A percentile compares a stretch with the other conserved stretches of the same genome.
Conservation (phyloP, 176 grass and related monocot species). For the Alloteropsis semialata region DNA sequence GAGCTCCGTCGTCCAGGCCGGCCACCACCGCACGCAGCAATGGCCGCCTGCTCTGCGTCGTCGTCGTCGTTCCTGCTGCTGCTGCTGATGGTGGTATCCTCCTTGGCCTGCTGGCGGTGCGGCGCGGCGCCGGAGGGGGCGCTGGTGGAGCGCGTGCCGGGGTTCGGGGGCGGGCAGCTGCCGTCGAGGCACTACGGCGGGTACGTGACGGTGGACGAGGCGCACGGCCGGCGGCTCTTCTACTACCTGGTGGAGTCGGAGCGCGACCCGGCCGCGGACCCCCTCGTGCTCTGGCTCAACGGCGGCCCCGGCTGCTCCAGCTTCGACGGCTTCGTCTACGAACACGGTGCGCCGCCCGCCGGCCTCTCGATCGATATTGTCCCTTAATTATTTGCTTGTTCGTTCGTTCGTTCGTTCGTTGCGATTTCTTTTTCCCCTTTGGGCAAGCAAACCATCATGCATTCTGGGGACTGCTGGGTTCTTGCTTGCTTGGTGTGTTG, state of each 20-base stretch:
- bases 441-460: no score
- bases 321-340: slow-evolving; percentile 72
- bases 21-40: background rate
- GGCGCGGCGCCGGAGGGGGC: slow-evolving; percentile 22
- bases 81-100: background rate
- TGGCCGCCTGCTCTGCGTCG: background rate
- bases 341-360: slow-evolving; percentile 33
- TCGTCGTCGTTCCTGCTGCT: no score
- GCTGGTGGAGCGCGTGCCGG: slow-evolving; percentile 30
- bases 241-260: slow-evolving; percentile 65
- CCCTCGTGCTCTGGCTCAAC: slow-evolving; percentile 64
- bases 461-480: no score
- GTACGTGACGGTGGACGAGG: slow-evolving; percentile 57
- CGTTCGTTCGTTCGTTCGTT: no score
- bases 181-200: slow-evolving; percentile 60
- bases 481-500: no score
- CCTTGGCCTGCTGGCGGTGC: background rate
- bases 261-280: slow-evolving; percentile 35
- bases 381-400: no score
- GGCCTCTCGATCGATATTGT: no score
- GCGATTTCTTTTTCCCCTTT: background rate
- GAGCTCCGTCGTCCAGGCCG: no score
- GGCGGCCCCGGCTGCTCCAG: slow-evolving; percentile 59
- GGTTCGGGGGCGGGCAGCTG: slow-evolving; percentile 26
- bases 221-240: slow-evolving; percentile 33